Evolutionary conservation across 2,329 filamentous ascomycete genomes (phyloP).

Genomic region (Colletotrichum truncatum): DNA sequence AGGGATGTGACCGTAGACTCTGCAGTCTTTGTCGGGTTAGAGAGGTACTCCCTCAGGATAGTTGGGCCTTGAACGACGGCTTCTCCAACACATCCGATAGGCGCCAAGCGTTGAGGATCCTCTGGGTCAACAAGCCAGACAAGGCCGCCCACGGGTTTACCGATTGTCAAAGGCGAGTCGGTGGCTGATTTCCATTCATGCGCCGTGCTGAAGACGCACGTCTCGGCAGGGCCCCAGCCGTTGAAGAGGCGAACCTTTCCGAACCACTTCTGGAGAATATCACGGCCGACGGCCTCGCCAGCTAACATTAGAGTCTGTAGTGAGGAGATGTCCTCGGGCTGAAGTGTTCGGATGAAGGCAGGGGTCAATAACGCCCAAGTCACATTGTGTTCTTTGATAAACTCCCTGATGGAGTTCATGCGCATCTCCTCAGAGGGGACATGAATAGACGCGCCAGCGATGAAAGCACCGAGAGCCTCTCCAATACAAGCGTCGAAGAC

Average conservation of each 20-base stretch:
- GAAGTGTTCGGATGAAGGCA: conserved; percentile 43
- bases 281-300: conserved; percentile 35
- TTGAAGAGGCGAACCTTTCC: conserved; percentile 32
- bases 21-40: background rate
- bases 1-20: too few relatives aligned
- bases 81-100: conserved; percentile 6
- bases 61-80: background rate
- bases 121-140: conserved; percentile 34
- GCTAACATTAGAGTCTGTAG: conserved; percentile 45
- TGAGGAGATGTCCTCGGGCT: conserved; percentile 44
- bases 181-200: background rate
- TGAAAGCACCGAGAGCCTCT: conserved; percentile 45
- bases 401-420: conserved; percentile 28
- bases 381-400: background rate
- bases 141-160: conserved; percentile 32
- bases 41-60: background rate
- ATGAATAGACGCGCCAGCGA: conserved; percentile 48
- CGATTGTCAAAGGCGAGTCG: background rate
- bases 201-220: background rate
- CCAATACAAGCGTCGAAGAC: conserved; percentile 47
- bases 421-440: conserved; percentile 47
- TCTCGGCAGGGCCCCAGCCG: conserved; percentile 38
- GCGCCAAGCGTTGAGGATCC: conserved; percentile 14
- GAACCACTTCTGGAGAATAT: conserved; percentile 34
- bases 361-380: background rate